phyloP scores from a whole-genome alignment of 2,329 filamentous ascomycete species.

The Ceratocystis cubensis region DNA sequence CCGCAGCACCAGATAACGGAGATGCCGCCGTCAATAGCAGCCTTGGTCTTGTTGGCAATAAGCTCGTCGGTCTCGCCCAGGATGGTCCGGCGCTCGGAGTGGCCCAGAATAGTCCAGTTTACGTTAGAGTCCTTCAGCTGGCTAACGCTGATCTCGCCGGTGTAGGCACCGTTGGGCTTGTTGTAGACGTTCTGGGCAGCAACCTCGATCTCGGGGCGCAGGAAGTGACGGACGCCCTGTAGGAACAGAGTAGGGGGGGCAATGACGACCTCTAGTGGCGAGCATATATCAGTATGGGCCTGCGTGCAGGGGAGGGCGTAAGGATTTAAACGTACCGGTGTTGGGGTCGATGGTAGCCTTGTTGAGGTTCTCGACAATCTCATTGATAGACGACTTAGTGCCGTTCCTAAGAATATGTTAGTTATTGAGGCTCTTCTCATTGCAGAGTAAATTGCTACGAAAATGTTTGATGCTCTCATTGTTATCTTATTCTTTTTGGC shows the following conservation, averaged over 20 bases:
- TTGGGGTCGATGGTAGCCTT: slow-evolving; percentile 60
- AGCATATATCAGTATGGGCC: background rate
- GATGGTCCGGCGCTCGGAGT: slow-evolving; percentile 88
- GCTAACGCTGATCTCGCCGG: slow-evolving; percentile 84
- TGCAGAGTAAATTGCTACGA: background rate
- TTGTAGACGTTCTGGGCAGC: slow-evolving; percentile 96
- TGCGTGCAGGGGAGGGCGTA: background rate
- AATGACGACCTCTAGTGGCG: slow-evolving; percentile 71
- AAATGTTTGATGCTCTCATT: background rate
- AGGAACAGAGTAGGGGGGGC: slow-evolving; percentile 87
- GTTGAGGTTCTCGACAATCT: slow-evolving; percentile 84
- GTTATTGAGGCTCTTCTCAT: background rate
- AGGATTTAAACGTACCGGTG: slow-evolving; percentile 13
- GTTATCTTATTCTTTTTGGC: background rate
- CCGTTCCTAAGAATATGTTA: slow-evolving; percentile 60
- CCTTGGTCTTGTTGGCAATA: slow-evolving; percentile 89
- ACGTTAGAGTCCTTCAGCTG: slow-evolving; percentile 85
- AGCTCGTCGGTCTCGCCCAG: slow-evolving; percentile 75
- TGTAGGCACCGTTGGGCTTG: slow-evolving; percentile 93
- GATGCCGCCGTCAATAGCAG: slow-evolving; percentile 73
- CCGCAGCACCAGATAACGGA: slow-evolving; percentile 95
- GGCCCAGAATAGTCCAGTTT: slow-evolving; percentile 82
- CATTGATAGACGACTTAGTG: slow-evolving; percentile 74
- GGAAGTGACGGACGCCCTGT: slow-evolving; percentile 66
- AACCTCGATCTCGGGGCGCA: slow-evolving; percentile 66